Evolutionary conservation across 371 early-diverging fungal species (phyloP), one percentile per base, ranked within the genome.

Genomic region (Mortierella sp.): DNA sequence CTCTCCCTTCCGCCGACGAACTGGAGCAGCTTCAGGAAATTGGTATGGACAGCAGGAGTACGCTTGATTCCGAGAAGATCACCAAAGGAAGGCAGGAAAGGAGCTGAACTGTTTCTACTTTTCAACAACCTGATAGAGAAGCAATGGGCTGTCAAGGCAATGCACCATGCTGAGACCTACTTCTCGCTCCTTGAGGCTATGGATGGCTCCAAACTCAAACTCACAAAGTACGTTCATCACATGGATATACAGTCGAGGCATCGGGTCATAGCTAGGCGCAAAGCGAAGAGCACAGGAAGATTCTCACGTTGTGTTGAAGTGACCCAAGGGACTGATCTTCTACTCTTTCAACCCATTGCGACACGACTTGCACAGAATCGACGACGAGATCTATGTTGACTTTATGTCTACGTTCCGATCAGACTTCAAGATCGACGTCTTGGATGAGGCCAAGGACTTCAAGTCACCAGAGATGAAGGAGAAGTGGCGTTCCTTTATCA

Each of bases 131-230:
- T 59, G 18, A 18, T 69, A 89, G 92, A 95, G 84, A 92, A 89
- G 87, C 95, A 95, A 76, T 95, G 95, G 95, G 95, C 93, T 57
- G 94, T 95, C 83, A 94, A 93, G 87, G 95, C 96, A 41, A 87
- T 93, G 87, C 93, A 93, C 69, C 95, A 96, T 72, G 96, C 97
- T 41, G 96, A 96, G 71, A 94, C 94, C 14, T 96, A 94, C 80
- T 92, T 91, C 84, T 90, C 90, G 45, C 83, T 96, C 61, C 83
- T 96, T 54, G 80, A 84, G 30, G 56, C 83, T 28, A 81, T 93
- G 30, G 93, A 91, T 48, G 85, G 87, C 38, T 78, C 82, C 39
- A 89, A 88, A 61, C 83, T 96, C 65, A 89, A 87, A 64, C 85
- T 97, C 49, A 95, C 96, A 60, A 87, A 86, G 91, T 89, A 86